These are phyloP conservation scores for Breynia disticha DNA, from an alignment of 441 rosid genomes.

Conservation along the genomic window DNA sequence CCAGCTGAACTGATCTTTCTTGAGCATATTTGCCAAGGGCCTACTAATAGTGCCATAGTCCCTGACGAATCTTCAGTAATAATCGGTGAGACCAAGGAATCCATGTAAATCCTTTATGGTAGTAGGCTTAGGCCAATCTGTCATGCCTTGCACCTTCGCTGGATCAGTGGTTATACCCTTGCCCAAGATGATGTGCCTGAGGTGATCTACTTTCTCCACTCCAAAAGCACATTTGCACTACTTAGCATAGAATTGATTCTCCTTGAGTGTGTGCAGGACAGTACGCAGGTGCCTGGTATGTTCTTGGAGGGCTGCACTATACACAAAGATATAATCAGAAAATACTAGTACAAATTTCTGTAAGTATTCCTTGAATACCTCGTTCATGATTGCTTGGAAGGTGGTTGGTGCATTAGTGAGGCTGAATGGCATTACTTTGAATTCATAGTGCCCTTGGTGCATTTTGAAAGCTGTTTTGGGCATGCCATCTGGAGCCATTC, in stretches of 20 bases:
- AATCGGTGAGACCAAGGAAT: neutral
- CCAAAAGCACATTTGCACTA: neutral
- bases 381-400: too few relatives aligned
- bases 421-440: too few relatives aligned
- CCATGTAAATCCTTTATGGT: neutral
- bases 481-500: neutral
- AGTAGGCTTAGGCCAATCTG: neutral
- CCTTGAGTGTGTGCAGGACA: neutral
- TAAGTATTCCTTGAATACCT: neutral
- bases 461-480: neutral
- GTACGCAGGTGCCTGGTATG: neutral
- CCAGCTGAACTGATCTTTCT: neutral
- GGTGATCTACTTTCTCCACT: too few relatives aligned
- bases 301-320: too few relatives aligned
- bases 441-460: neutral
- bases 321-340: neutral
- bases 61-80: too few relatives aligned
- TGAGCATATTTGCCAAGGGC: neutral
- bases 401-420: too few relatives aligned
- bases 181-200: neutral
- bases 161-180: neutral
- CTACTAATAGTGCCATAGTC: neutral
- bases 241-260: conserved; percentile 1
- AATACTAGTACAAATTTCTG: neutral
- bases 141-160: neutral